Base-by-base conservation (phyloP, 345 rosid species). In the Mallotus nudiflorus region DNA sequence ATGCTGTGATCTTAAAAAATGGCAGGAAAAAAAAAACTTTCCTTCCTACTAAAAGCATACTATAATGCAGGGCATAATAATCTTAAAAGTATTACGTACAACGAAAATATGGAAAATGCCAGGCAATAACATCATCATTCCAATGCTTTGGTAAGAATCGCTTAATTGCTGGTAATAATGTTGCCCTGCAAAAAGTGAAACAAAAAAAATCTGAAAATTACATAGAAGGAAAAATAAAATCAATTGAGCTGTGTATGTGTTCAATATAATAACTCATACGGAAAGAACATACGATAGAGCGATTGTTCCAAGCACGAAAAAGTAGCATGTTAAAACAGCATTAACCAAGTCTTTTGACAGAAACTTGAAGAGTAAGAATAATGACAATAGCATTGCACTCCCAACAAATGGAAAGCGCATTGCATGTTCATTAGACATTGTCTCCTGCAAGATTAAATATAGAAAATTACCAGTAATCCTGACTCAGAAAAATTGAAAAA, bases 361-460 rank as follows among this genome's bases (percentile, higher is more conserved):
- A 82, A 92, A 95, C 82, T 95, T 95, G 89, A 95, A 92, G 73
- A 95, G 88, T 71, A 95, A 84, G 86, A 95, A 92, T 73, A 95
- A 85, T 8, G 99, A 95, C 52, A 95, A 72, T 80, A 95, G 82
- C 98, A 95, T 86, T 20, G 99, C 98, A 82, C 99, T 95, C 73
- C 99, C 99, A 65, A 95, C 91, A 71, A 95, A 87, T 1, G 99
- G 99, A 77, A 95, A 92, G 72, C 98, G 97, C 99, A 95, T 95
- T 6, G 99, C 99, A 78, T 95, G 99, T 60, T 95, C 96, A 48
- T 86, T 90, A 13, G 98, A 95, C 99, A 95, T 90, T 1, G 97
- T 90, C 82, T 95, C 98, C 99, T 95, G 91, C 78, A 80, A 68
- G 56, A 68, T 27, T 61, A 70, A 75, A 69, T 28, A 59, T 0